Conservation (phyloP, 78 protist species). For the Polysphondylium violaceum region DNA sequence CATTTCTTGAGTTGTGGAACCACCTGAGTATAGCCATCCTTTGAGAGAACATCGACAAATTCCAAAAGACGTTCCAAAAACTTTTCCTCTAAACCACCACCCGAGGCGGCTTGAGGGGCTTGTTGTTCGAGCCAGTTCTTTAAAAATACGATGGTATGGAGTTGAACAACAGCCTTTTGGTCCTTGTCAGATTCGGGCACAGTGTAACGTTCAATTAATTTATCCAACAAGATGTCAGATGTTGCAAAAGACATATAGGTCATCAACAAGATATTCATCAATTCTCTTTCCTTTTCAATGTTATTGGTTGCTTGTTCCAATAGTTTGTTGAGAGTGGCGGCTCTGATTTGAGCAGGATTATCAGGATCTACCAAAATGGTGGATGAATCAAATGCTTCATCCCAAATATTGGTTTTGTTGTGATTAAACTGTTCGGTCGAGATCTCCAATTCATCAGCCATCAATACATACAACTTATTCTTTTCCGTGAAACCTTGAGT, state of each 20-base stretch:
- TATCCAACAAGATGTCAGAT: conserved; percentile 66
- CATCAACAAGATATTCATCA: conserved; percentile 74
- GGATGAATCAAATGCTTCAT: conserved; percentile 38
- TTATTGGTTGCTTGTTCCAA: conserved; percentile 59
- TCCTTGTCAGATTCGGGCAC: conserved; percentile 73
- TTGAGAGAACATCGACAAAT: conserved; percentile 24
- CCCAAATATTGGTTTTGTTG: conserved; percentile 64
- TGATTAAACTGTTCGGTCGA: background rate
- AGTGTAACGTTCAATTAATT: conserved; percentile 66
- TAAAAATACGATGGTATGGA: conserved; percentile 58
- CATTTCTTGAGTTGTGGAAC: conserved; percentile 65
- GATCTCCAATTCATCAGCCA: conserved; percentile 47
- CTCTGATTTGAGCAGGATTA: conserved; percentile 43
- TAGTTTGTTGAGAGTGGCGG: conserved; percentile 67
- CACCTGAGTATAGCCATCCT: conserved; percentile 54
- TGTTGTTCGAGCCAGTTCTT: conserved; percentile 83
- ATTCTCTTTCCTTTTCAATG: conserved; percentile 58
- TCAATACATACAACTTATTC: conserved; percentile 25
- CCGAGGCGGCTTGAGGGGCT: conserved; percentile 75
- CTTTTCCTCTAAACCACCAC: conserved; percentile 77
- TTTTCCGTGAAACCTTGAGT: conserved; percentile 32
- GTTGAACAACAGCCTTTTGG: conserved; percentile 58
- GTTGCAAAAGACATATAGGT: conserved; percentile 84
- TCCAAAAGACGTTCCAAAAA: conserved; percentile 50
- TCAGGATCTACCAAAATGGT: conserved; percentile 54